phyloP scores from a whole-genome alignment of 1,284 basidiomycete species.

The Gymnopus androsaceus region DNA sequence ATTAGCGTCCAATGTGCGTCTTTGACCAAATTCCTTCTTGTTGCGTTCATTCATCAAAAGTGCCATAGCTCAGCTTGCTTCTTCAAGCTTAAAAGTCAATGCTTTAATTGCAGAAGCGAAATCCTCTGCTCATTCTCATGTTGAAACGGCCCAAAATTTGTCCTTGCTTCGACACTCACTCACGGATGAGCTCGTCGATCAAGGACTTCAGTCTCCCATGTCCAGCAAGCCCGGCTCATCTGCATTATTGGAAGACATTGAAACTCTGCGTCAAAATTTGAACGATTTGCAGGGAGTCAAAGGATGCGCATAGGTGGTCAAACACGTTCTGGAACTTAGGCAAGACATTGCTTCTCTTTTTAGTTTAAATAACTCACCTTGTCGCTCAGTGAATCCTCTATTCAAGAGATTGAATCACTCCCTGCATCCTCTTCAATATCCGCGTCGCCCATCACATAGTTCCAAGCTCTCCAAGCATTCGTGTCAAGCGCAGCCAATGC shows the following conservation, averaged over 20 bases:
- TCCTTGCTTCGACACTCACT: conserved; percentile 76
- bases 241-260: conserved; percentile 80
- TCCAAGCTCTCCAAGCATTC: conserved; percentile 62
- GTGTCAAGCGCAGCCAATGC: conserved; percentile 48
- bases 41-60: conserved; percentile 24
- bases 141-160: conserved; percentile 69
- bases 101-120: conserved; percentile 47
- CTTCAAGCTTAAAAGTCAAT: conserved; percentile 51
- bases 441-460: conserved; percentile 54
- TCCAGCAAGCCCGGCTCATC: conserved; percentile 47
- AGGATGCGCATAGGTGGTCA: conserved; percentile 74
- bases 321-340: conserved; percentile 75
- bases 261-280: conserved; percentile 70
- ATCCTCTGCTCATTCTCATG: conserved; percentile 41
- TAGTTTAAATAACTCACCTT: neutral
- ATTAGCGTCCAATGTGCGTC: conserved; percentile 46
- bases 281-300: conserved; percentile 76
- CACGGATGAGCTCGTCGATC: conserved; percentile 70
- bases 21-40: conserved; percentile 1
- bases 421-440: conserved; percentile 41
- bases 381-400: conserved; percentile 54
- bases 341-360: conserved; percentile 36
- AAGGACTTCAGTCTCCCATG: conserved; percentile 62
- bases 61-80: conserved; percentile 58
- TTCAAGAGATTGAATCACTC: conserved; percentile 44